Evolutionary conservation across 2,329 filamentous ascomycete species (phyloP).

Genomic region (Colletotrichum acutatum): DNA sequence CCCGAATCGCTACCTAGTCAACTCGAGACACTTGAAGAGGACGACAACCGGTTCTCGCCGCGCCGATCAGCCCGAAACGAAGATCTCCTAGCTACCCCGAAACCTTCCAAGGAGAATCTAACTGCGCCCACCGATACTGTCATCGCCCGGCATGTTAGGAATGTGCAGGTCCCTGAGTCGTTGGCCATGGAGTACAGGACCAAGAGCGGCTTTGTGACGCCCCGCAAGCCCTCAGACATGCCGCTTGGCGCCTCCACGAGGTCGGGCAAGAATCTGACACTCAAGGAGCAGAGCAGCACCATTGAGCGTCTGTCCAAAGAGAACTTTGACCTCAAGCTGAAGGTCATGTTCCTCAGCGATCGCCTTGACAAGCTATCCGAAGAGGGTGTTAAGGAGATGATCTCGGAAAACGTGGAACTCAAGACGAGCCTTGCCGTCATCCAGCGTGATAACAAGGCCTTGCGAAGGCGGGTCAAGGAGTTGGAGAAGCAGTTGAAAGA

Average conservation of each 20-base stretch:
- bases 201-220: slow-evolving; percentile 73
- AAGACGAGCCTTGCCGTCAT: slow-evolving; percentile 90
- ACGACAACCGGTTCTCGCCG: slow-evolving; percentile 51
- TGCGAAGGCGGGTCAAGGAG: slow-evolving; percentile 85
- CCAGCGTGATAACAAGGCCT: slow-evolving; percentile 88
- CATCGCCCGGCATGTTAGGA: slow-evolving; percentile 87
- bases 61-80: slow-evolving; percentile 49
- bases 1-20: slow-evolving; percentile 58
- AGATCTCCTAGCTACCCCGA: slow-evolving; percentile 75
- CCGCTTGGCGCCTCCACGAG: slow-evolving; percentile 64
- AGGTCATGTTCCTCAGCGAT: slow-evolving; percentile 96
- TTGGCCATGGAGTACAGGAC: slow-evolving; percentile 87
- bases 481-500: slow-evolving; percentile 83
- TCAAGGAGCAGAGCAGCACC: slow-evolving; percentile 97
- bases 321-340: slow-evolving; percentile 97
- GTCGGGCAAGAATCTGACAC: slow-evolving; percentile 78
- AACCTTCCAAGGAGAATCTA: slow-evolving; percentile 64
- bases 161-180: slow-evolving; percentile 91
- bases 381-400: slow-evolving; percentile 97
- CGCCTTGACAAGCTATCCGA: slow-evolving; percentile 93
- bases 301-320: slow-evolving; percentile 97
- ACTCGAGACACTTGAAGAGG: slow-evolving; percentile 62
- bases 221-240: slow-evolving; percentile 62
- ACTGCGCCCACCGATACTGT: slow-evolving; percentile 85
- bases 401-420: slow-evolving; percentile 95